phyloP scores from a whole-genome alignment of 2,329 filamentous ascomycete species.

The Arthrobotrys megalospora region DNA sequence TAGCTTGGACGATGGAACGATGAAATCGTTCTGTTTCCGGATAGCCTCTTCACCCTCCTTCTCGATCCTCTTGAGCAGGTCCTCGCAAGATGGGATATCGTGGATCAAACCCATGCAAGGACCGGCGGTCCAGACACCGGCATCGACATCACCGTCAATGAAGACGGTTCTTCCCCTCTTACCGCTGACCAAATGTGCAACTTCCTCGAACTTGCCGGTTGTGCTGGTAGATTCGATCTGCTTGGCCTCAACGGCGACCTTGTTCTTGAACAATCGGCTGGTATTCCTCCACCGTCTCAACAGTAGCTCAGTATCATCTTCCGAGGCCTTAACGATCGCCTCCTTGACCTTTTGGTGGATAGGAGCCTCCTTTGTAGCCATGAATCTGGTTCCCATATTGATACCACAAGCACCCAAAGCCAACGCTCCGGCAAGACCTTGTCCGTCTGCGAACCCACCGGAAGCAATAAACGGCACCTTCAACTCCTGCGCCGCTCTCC shows the following conservation, averaged over 20 bases:
- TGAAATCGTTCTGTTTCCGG: slow-evolving; percentile 73
- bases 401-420: slow-evolving; percentile 91
- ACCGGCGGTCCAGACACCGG: slow-evolving; percentile 95
- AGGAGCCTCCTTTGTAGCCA: slow-evolving; percentile 94
- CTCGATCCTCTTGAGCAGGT: slow-evolving; percentile 80
- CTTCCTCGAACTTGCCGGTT: slow-evolving; percentile 89
- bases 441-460: slow-evolving; percentile 93
- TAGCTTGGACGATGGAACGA: slow-evolving; percentile 74
- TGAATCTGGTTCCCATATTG: slow-evolving; percentile 99
- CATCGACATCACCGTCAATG: slow-evolving; percentile 89
- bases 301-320: slow-evolving; percentile 88
- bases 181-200: slow-evolving; percentile 88
- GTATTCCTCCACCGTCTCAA: slow-evolving; percentile 91
- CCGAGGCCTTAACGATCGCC: slow-evolving; percentile 86
- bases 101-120: slow-evolving; percentile 93
- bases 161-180: slow-evolving; percentile 94
- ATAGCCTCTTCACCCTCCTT: slow-evolving; percentile 80
- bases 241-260: slow-evolving; percentile 83
- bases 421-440: slow-evolving; percentile 91
- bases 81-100: slow-evolving; percentile 83
- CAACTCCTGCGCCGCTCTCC: slow-evolving; percentile 85
- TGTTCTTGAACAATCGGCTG: slow-evolving; percentile 88
- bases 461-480: slow-evolving; percentile 93
- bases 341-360: slow-evolving; percentile 96
- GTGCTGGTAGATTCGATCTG: slow-evolving; percentile 86